These are phyloP conservation scores for Malassezia sp. DNA, from an alignment of 1,284 basidiomycete species.

Conservation along the genomic window DNA sequence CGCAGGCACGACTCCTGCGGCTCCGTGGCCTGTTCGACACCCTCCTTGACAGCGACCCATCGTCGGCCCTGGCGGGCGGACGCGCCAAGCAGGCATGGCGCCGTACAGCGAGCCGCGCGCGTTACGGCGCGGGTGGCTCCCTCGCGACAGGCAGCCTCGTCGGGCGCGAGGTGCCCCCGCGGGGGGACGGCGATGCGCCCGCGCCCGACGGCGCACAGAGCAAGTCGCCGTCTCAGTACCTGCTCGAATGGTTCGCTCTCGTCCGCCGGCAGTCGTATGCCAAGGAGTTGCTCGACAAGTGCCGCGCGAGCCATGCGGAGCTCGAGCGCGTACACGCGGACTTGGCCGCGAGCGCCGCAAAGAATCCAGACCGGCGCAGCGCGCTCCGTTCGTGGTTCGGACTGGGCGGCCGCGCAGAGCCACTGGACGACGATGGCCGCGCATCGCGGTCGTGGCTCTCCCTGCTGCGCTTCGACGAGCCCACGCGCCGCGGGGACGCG, in stretches of 20 bases:
- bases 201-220: background rate
- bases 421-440: no score
- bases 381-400: no score
- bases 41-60: conserved; percentile 37
- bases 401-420: no score
- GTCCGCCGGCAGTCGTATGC: conserved; percentile 36
- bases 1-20: conserved; percentile 41
- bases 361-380: no score
- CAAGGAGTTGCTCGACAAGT: conserved; percentile 40
- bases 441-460: no score
- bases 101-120: conserved; percentile 35
- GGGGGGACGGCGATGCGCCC: background rate
- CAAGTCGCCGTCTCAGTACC: background rate
- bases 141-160: conserved; percentile 32
- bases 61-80: conserved; percentile 38
- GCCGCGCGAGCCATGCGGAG: conserved; percentile 33
- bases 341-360: background rate
- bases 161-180: background rate
- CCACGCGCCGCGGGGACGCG: no score
- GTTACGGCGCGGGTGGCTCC: conserved; percentile 39
- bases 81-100: conserved; percentile 43
- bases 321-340: conserved; percentile 17
- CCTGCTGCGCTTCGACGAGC: no score
- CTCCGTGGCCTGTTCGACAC: conserved; percentile 43
- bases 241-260: conserved; percentile 12